Evolutionary conservation across 2,329 filamentous ascomycete species (phyloP).

Genomic region (Penicillium hesseltinei): DNA sequence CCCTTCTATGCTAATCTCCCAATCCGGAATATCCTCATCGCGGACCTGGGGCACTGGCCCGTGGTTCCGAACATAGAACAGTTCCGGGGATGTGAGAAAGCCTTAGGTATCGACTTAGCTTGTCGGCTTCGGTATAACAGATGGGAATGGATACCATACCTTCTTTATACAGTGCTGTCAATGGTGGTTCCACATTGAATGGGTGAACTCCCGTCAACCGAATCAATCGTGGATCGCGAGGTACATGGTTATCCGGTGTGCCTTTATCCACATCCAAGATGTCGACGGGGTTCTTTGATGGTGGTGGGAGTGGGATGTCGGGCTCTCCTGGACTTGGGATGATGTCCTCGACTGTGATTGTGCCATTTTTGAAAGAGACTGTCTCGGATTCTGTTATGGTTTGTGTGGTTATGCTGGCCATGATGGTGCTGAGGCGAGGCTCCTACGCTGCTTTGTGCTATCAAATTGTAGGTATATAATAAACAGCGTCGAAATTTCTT

Average conservation of each 20-base stretch:
- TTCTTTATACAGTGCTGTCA: conserved; percentile 72
- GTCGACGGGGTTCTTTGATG: conserved; percentile 54
- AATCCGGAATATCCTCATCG: conserved; percentile 70
- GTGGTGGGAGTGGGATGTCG: conserved; percentile 68
- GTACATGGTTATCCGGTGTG: conserved; percentile 79
- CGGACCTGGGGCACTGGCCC: conserved; percentile 74
- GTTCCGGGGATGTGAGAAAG: conserved; percentile 80
- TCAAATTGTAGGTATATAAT: neutral
- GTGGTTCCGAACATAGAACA: conserved; percentile 93
- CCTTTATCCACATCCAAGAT: conserved; percentile 74
- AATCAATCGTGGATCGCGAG: conserved; percentile 76
- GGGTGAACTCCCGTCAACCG: conserved; percentile 84
- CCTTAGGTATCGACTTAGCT: conserved; percentile 46
- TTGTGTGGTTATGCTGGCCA: conserved; percentile 30
- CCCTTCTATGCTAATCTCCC: conserved; percentile 82
- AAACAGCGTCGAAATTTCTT: neutral
- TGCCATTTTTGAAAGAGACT: conserved; percentile 20
- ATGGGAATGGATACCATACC: conserved; percentile 31
- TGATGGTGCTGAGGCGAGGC: conserved; percentile 19
- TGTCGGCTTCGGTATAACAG: neutral
- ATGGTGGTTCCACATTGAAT: conserved; percentile 84
- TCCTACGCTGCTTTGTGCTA: neutral
- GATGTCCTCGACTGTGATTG: conserved; percentile 29
- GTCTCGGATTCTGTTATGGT: conserved; percentile 11
- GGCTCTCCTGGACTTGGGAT: conserved; percentile 20